These are phyloP conservation scores for Solioccasus polychromus DNA, from an alignment of 768 basidiomycete species.

Conservation along the genomic window DNA sequence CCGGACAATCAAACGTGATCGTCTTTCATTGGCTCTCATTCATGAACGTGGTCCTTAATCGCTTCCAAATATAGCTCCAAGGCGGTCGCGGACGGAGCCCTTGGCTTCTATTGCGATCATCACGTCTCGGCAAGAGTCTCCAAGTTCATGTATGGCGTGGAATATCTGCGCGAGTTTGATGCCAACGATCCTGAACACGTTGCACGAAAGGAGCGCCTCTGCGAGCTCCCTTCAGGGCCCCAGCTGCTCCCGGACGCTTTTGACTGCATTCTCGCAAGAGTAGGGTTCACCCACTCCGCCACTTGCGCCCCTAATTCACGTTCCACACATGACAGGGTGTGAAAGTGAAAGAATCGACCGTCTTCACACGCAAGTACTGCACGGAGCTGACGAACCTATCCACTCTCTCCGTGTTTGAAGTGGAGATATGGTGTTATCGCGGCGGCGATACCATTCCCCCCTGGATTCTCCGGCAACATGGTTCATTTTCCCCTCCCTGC, in stretches of 20 bases:
- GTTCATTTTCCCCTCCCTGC: slow-evolving; percentile 13
- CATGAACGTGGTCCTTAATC: slow-evolving; percentile 4
- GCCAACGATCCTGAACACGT: slow-evolving; percentile 63
- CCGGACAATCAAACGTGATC: slow-evolving; percentile 78
- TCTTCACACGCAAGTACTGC: slow-evolving; percentile 79
- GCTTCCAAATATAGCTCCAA: slow-evolving; percentile 55
- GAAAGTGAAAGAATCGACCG: slow-evolving; percentile 78
- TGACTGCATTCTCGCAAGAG: slow-evolving; percentile 73
- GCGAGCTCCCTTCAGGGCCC: slow-evolving; percentile 75
- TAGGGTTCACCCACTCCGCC: slow-evolving; percentile 32
- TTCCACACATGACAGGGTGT: slow-evolving; percentile 46
- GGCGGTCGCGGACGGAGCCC: slow-evolving; percentile 80
- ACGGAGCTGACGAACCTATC: slow-evolving; percentile 76
- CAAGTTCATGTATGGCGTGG: slow-evolving; percentile 80
- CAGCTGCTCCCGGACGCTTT: slow-evolving; percentile 79
- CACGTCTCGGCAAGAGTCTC: slow-evolving; percentile 80
- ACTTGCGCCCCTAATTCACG: slow-evolving; percentile 8
- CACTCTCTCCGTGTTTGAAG: slow-evolving; percentile 77
- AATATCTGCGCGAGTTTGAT: slow-evolving; percentile 70
- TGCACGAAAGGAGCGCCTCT: slow-evolving; percentile 59
- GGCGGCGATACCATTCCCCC: slow-evolving; percentile 69
- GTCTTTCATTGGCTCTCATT: slow-evolving; percentile 6
- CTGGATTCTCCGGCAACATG: slow-evolving; percentile 66
- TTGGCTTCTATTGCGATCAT: slow-evolving; percentile 83
- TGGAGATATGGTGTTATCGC: slow-evolving; percentile 82